Evolutionary conservation across 148 eudicot species (phyloP).

Genomic region (Rhododendron henanense): DNA sequence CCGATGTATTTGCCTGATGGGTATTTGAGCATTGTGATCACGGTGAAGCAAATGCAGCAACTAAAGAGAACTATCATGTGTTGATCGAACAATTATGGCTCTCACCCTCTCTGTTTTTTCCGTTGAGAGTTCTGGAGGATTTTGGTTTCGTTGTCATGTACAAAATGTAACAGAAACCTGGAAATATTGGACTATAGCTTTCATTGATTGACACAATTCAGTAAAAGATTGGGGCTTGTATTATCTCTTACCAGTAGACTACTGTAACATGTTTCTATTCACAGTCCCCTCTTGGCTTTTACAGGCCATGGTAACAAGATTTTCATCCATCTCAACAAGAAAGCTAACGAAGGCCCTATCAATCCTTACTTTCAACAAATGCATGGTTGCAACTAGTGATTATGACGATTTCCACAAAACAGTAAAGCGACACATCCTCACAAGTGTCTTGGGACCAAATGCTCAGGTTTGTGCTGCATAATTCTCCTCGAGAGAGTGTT

Average conservation of each 20-base stretch:
- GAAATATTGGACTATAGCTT: not conserved
- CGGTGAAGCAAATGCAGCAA: not conserved
- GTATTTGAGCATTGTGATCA: not conserved
- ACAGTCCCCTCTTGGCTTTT: not conserved
- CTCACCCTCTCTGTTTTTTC: not conserved
- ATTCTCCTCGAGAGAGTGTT: not conserved
- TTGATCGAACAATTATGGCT: not conserved
- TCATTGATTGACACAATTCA: not conserved
- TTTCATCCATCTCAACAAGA: constrained; percentile 62
- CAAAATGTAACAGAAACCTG: not conserved
- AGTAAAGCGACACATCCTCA: constrained; percentile 48
- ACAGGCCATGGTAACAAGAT: constrained; percentile 88
- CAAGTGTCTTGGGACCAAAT: constrained; percentile 60
- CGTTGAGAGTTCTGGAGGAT: not conserved
- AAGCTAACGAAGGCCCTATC: constrained; percentile 70
- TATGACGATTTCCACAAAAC: constrained; percentile 77
- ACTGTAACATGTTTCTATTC: not conserved
- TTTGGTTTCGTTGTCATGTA: not conserved
- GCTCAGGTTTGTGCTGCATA: constrained; percentile 60
- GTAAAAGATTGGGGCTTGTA: not conserved
- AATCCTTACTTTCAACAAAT: constrained; percentile 68
- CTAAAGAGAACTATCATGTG: not conserved
- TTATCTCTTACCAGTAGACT: not conserved
- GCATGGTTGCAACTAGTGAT: constrained; percentile 88
- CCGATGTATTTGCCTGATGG: not conserved